Evolutionary conservation across 805 yeast genomes (phyloP).

Genomic region (Suhomyces pyralidae): DNA sequence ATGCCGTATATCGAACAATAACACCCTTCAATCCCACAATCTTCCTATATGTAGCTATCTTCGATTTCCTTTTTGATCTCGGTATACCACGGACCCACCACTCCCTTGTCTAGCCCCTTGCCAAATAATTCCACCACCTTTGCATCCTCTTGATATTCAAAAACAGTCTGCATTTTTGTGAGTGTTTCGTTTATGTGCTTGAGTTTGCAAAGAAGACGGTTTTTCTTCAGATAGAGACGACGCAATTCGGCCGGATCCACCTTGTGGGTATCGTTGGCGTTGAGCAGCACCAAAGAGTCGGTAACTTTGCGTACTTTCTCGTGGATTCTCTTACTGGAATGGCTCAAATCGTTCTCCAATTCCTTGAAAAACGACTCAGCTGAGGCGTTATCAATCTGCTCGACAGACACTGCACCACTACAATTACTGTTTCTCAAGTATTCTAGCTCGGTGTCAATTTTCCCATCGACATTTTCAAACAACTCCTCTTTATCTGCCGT

Average conservation of each 20-base stretch:
- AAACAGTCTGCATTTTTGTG: conserved; percentile 9
- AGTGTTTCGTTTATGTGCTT: conserved; percentile 11
- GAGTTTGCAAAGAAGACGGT: conserved; percentile 12
- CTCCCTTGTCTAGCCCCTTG: neutral
- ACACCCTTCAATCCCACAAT: neutral
- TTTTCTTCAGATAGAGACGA: conserved; percentile 12
- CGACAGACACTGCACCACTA: neutral
- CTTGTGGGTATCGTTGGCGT: neutral
- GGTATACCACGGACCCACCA: neutral
- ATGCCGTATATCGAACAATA: neutral
- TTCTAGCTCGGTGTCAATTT: neutral
- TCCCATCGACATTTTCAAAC: neutral
- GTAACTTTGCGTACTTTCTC: conserved; percentile 8
- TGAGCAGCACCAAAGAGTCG: conserved; percentile 8
- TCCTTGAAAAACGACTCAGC: conserved; percentile 9
- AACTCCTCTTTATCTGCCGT: neutral
- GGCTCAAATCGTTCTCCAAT: conserved; percentile 12
- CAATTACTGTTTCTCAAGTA: neutral
- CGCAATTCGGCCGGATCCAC: neutral
- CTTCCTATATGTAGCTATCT: conserved; percentile 8
- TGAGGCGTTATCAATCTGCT: neutral
- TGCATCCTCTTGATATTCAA: conserved; percentile 12
- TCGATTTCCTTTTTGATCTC: conserved; percentile 11
- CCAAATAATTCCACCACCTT: conserved; percentile 3
- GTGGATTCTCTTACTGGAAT: conserved; percentile 8